These are phyloP conservation scores for Tolypocladium tundrense DNA, from an alignment of 2,329 filamentous ascomycete genomes.

Conservation along the genomic window DNA sequence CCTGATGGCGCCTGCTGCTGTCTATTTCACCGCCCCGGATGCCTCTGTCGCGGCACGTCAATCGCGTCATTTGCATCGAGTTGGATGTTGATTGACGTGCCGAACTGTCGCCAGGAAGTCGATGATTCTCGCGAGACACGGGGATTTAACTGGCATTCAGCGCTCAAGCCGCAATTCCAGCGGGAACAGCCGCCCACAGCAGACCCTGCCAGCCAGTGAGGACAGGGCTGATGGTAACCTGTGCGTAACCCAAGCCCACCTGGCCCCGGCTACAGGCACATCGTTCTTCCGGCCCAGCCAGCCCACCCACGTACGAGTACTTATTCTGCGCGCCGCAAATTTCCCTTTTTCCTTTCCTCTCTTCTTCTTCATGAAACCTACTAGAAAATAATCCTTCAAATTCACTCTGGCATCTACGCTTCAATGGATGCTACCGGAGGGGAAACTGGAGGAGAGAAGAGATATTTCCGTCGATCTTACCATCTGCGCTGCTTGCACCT, in stretches of 20 bases:
- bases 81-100: not conserved
- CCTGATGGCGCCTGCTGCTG: not conserved
- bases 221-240: not conserved
- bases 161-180: not conserved
- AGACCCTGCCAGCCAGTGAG: not conserved
- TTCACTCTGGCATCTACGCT: slow-evolving; percentile 57
- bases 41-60: not conserved
- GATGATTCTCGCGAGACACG: not conserved
- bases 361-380: slow-evolving; percentile 27
- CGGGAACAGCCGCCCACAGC: slow-evolving; percentile 1
- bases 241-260: not conserved
- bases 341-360: slow-evolving; percentile 7
- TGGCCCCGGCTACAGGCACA: slow-evolving; percentile 5
- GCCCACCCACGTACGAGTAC: not conserved
- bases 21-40: not conserved
- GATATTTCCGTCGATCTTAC: slow-evolving; percentile 35
- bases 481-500: slow-evolving; percentile 30
- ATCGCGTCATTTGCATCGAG: not conserved
- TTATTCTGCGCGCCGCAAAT: not conserved
- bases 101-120: not conserved
- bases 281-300: slow-evolving; percentile 15
- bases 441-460: slow-evolving; percentile 62
- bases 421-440: slow-evolving; percentile 49
- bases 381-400: slow-evolving; percentile 46
- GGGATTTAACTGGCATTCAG: not conserved